phyloP scores from a whole-genome alignment of 805 yeast species.

The Nakazawaea anatomiae region DNA sequence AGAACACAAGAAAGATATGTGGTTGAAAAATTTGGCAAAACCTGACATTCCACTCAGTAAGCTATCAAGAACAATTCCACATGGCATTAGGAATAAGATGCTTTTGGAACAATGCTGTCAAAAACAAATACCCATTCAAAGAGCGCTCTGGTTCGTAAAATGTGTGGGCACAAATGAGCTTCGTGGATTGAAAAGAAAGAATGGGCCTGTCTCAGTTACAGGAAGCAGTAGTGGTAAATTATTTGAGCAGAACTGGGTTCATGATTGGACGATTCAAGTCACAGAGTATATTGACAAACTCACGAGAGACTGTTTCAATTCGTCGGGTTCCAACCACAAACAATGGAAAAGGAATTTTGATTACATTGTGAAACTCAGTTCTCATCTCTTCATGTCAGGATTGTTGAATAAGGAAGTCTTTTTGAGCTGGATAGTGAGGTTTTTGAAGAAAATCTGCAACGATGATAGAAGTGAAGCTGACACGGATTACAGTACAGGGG shows the following conservation, averaged over 20 bases:
- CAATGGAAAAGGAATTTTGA: conserved; percentile 46
- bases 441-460: conserved; percentile 27
- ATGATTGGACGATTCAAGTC: conserved; percentile 89
- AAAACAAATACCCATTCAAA: conserved; percentile 63
- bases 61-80: conserved; percentile 79
- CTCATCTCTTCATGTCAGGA: conserved; percentile 63
- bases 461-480: background rate
- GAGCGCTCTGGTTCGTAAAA: conserved; percentile 89
- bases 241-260: conserved; percentile 45
- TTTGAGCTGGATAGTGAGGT: conserved; percentile 56
- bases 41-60: conserved; percentile 58
- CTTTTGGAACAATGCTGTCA: conserved; percentile 68
- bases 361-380: conserved; percentile 54
- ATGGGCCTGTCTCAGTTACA: conserved; percentile 10
- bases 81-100: conserved; percentile 73
- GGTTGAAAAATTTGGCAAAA: conserved; percentile 79
- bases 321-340: conserved; percentile 15
- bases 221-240: conserved; percentile 1
- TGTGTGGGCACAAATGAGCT: conserved; percentile 82
- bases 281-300: conserved; percentile 51
- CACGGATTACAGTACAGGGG: conserved; percentile 10
- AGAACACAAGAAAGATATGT: conserved; percentile 75
- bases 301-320: conserved; percentile 33
- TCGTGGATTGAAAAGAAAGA: conserved; percentile 49
- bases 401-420: conserved; percentile 59